Percentiles rank a stretch among this genome's conserved stretches.
Conservation (phyloP, 2,329 filamentous ascomycete species). For the Xylaria hypoxylon region DNA sequence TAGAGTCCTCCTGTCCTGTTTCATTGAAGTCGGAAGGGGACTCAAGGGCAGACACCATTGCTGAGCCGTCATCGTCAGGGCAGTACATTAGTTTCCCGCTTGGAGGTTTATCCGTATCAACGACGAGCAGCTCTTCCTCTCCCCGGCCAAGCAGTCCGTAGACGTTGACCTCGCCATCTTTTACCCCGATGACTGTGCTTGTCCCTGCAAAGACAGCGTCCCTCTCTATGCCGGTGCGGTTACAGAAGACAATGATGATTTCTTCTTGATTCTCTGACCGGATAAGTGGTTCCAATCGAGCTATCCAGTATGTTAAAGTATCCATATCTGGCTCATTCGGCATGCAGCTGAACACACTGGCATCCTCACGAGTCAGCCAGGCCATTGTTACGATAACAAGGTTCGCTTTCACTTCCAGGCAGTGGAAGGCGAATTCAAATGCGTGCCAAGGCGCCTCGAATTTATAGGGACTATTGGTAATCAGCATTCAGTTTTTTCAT, state of each 20-base stretch:
- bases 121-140: constrained; percentile 74
- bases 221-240: constrained; percentile 75
- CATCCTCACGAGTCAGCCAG: constrained; percentile 74
- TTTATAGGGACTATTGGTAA: constrained; percentile 58
- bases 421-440: constrained; percentile 67
- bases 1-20: not conserved
- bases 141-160: constrained; percentile 79
- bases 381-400: constrained; percentile 81
- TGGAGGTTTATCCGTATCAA: constrained; percentile 67
- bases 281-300: constrained; percentile 75
- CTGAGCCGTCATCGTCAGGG: constrained; percentile 43
- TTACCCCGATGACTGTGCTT: constrained; percentile 75
- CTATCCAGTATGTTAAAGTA: constrained; percentile 80
- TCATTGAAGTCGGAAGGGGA: constrained; percentile 3
- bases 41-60: constrained; percentile 23
- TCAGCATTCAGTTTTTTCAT: constrained; percentile 37
- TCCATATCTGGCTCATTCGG: constrained; percentile 75
- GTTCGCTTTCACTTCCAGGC: constrained; percentile 66
- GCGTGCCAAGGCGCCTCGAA: constrained; percentile 63
- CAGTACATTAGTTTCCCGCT: constrained; percentile 60
- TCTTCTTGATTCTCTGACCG: constrained; percentile 64
- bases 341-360: constrained; percentile 57
- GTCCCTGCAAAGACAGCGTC: constrained; percentile 78
- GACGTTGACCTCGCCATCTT: constrained; percentile 72
- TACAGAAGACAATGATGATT: constrained; percentile 76